phyloP scores from a whole-genome alignment of 257 asterid genomes.

The Fraxinus pennsylvanica region DNA sequence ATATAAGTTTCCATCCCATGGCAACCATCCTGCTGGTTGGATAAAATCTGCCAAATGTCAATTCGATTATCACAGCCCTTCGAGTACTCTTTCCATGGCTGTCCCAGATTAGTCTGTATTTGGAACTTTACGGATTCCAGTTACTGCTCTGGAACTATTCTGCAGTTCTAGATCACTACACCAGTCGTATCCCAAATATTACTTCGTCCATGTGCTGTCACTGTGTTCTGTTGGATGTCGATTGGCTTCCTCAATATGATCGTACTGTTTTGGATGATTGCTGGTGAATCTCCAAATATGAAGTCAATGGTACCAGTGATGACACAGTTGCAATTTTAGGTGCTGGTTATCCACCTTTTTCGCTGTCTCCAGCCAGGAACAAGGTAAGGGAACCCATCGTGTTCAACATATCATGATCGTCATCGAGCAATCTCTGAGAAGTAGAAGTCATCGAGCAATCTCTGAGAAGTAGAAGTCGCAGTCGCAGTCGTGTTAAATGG shows the following conservation, averaged over 20 bases:
- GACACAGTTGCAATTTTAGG: constrained; percentile 47
- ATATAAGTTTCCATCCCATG: constrained; percentile 43
- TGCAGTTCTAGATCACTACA: constrained; percentile 41
- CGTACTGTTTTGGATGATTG: constrained; percentile 34
- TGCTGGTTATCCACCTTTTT: constrained; percentile 8
- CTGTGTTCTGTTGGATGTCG: constrained; percentile 44
- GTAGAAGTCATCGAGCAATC: too few species aligned
- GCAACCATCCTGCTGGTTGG: constrained; percentile 48
- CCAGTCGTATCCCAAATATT: constrained; percentile 36
- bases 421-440: constrained; percentile 20
- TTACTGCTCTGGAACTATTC: constrained; percentile 37
- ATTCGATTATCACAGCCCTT: constrained; percentile 46
- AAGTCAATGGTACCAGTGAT: constrained; percentile 51
- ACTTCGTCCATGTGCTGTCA: constrained; percentile 46
- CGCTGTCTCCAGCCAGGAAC: constrained; percentile 37
- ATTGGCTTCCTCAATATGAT: constrained; percentile 48
- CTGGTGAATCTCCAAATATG: constrained; percentile 45
- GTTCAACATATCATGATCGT: background rate
- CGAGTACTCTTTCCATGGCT: constrained; percentile 47
- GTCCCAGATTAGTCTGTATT: constrained; percentile 39
- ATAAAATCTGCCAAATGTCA: constrained; percentile 42
- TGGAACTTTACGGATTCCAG: constrained; percentile 30
- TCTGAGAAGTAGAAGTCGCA: too few species aligned
- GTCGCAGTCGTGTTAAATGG: background rate
- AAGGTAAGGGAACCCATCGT: constrained; percentile 33